Evolutionary conservation across 2,329 filamentous ascomycete species (phyloP).

Genomic region (Aciculosporium take): DNA sequence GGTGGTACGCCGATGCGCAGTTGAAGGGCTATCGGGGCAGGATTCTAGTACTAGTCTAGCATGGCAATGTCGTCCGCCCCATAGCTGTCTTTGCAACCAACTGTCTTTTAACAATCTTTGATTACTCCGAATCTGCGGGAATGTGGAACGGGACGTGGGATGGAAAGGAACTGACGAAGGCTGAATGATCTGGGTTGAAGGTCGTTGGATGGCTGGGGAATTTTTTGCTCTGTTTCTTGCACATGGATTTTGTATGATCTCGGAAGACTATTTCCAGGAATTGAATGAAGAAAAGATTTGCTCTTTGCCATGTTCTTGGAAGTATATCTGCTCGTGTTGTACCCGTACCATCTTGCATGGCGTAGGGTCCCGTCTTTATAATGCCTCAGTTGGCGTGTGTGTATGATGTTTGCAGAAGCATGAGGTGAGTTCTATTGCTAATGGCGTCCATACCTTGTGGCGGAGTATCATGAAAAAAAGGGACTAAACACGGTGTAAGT

Average conservation of each 20-base stretch:
- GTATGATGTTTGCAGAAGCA: too few species aligned
- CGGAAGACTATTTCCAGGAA: constrained; percentile 1
- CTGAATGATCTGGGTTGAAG: constrained; percentile 1
- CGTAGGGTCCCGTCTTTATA: too few species aligned
- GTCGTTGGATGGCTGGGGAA: constrained; percentile 1
- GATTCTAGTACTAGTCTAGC: neutral
- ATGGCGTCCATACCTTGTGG: too few species aligned
- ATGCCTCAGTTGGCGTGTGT: too few species aligned
- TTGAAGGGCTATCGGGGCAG: neutral
- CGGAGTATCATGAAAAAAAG: too few species aligned
- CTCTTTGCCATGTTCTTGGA: constrained; percentile 3
- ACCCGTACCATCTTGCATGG: too few species aligned
- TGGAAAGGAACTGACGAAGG: neutral
- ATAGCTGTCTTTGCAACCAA: neutral
- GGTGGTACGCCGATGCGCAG: neutral
- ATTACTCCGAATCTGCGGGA: neutral
- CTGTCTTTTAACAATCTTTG: neutral
- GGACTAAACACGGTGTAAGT: too few species aligned
- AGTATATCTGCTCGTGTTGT: too few species aligned
- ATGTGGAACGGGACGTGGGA: neutral
- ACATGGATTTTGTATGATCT: constrained; percentile 9
- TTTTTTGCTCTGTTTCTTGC: constrained; percentile 1
- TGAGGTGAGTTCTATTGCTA: too few species aligned
- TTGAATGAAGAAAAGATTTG: neutral
- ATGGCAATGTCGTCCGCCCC: neutral